phyloP scores from a whole-genome alignment of 345 rosid species.

The Salix exigua region DNA sequence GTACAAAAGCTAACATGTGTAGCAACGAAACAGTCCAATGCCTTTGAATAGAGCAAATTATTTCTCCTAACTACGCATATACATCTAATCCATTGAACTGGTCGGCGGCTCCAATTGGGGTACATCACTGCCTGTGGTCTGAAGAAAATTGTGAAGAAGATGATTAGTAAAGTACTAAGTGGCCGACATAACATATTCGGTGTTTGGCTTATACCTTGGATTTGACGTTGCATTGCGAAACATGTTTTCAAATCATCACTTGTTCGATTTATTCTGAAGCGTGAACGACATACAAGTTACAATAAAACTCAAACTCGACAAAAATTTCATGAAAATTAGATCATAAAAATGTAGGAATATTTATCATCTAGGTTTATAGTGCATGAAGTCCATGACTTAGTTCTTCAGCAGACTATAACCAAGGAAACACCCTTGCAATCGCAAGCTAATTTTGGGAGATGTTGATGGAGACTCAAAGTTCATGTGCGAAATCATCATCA shows the following conservation, averaged over 20 bases:
- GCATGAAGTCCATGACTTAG: too few relatives aligned
- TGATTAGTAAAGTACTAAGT: background rate
- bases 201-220: background rate
- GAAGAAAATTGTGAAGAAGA: too few relatives aligned
- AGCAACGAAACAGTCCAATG: background rate
- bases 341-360: too few relatives aligned
- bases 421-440: background rate
- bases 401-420: too few relatives aligned
- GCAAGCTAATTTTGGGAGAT: background rate
- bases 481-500: background rate
- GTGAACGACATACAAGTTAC: background rate
- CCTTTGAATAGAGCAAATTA: background rate
- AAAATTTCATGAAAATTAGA: too few relatives aligned
- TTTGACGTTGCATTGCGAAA: background rate
- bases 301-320: background rate
- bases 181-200: background rate
- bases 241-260: background rate
- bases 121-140: too few relatives aligned
- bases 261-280: too few relatives aligned
- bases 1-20: background rate
- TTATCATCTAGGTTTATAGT: too few relatives aligned
- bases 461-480: background rate
- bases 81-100: too few relatives aligned
- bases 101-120: too few relatives aligned
- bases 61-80: background rate